Base-by-base conservation (phyloP, 192 early-diverging fungal species). In the Coemansia sp. region DNA sequence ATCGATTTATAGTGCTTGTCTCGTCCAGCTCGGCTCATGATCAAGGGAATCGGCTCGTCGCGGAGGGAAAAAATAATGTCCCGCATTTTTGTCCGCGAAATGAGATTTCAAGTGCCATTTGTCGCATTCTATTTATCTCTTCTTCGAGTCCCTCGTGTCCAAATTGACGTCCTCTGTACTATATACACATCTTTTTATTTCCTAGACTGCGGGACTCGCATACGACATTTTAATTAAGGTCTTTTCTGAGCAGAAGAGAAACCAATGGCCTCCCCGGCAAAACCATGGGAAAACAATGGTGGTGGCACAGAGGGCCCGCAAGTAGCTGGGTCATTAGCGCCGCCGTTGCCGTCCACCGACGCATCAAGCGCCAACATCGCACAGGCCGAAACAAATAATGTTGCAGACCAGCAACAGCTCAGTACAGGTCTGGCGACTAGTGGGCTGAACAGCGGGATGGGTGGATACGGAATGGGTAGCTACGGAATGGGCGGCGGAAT, bases 401-500 rank as follows among this genome's bases (percentile, higher is more conserved):
- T 5, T n/a, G 35, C 10, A 36, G n/a, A 9, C 57, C 35, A 59
- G 30, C 30, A 34, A 18, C 57, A 59, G 35, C 57, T 26, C 9
- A 10, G 34, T n/a, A 16, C 57, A 10, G 35, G 57, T 26, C 18
- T 59, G 9, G 57, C 35, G 18, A 59, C 34, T 6, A 36, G 35
- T 18, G 57, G 57, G 8, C 12, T 59, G 43, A 52, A 81, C 24
- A 15, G 87, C 39, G 69, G 69, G 16, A 20, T 44, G 26, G 61
- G 62, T 0, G 69, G 73, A 0, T 75, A 76, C 35, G 66, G 77
- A 4, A 69, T 69, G 67, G 85, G 87, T 10, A 64, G 77, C 21
- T 89, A 89, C 68, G 87, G 89, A n/a, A 57, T 59, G 43, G 53
- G 83, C 51, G 14, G 87, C 39, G 69, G 69, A 15, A 20, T 44